Evolutionary conservation across 495 filamentous ascomycete genomes (phyloP).

Genomic region (Neurospora intermedia): DNA sequence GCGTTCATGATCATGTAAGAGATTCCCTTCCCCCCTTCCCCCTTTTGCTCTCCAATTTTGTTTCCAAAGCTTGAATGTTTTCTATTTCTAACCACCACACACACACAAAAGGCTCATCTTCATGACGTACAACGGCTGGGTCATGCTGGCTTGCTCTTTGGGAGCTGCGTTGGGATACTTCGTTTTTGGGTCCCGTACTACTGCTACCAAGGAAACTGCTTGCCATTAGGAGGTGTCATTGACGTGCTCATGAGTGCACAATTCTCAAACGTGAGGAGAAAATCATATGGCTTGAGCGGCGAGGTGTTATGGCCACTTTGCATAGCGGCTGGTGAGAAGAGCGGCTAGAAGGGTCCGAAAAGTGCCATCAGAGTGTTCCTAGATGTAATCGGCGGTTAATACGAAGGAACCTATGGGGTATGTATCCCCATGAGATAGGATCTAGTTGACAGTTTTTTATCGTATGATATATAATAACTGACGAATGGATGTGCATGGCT

Average conservation of each 20-base stretch:
- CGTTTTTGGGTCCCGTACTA: constrained; percentile 59
- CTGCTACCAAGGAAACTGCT: constrained; percentile 70
- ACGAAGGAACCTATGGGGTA: not conserved
- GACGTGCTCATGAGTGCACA: not conserved
- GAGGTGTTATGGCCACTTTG: not conserved
- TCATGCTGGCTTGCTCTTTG: constrained; percentile 85
- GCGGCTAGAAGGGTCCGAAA: not conserved
- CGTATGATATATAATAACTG: not conserved
- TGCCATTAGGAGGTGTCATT: constrained; percentile 56
- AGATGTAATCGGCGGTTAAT: not conserved
- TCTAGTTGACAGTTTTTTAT: not conserved
- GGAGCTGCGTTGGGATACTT: constrained; percentile 87
- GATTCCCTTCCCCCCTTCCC: not conserved
- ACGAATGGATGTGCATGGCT: not conserved
- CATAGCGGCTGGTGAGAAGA: not conserved
- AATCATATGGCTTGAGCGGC: not conserved
- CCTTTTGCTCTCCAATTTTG: too few species aligned
- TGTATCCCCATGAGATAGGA: not conserved
- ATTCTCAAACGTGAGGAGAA: not conserved
- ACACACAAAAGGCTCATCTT: constrained; percentile 68
- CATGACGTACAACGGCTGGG: constrained; percentile 98
- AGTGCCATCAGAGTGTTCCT: not conserved
- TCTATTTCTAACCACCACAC: not conserved
- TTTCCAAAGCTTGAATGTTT: not conserved
- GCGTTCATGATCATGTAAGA: constrained; percentile 98